These are phyloP conservation scores for Phanerodontia chrysosporium DNA, from an alignment of 768 basidiomycete species.

Conservation along the genomic window DNA sequence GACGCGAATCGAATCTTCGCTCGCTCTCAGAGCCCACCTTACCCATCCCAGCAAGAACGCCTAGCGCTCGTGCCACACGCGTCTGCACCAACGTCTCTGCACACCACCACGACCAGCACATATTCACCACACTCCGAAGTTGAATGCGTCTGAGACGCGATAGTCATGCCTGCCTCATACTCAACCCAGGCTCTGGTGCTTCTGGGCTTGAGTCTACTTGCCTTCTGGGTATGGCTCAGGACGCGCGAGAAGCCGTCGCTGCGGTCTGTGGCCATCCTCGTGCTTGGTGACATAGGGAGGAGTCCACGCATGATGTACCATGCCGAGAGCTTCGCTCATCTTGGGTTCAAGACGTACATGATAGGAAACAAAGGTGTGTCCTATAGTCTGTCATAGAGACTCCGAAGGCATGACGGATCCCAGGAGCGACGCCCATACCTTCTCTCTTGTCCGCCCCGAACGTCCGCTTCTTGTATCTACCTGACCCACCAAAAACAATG, in stretches of 20 bases:
- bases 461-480: conserved; percentile 63
- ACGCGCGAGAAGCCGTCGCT: conserved; percentile 25
- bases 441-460: conserved; percentile 64
- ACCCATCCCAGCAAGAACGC: too few species aligned
- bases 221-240: not conserved
- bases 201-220: not conserved
- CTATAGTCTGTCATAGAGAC: not conserved
- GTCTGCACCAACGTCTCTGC: not conserved
- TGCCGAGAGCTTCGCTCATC: conserved; percentile 83
- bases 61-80: not conserved
- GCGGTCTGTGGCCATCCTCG: conserved; percentile 82
- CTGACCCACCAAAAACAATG: conserved; percentile 56
- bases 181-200: not conserved
- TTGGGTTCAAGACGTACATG: conserved; percentile 72
- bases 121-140: not conserved
- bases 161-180: not conserved
- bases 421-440: conserved; percentile 76
- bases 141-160: not conserved
- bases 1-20: too few species aligned
- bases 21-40: too few species aligned
- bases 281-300: conserved; percentile 93
- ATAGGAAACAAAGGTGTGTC: conserved; percentile 81
- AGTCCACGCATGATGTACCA: conserved; percentile 99
- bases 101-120: not conserved
- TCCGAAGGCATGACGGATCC: not conserved